phyloP scores from a whole-genome alignment of 177 flowering plant genomes.

The Telopea speciosissima region DNA sequence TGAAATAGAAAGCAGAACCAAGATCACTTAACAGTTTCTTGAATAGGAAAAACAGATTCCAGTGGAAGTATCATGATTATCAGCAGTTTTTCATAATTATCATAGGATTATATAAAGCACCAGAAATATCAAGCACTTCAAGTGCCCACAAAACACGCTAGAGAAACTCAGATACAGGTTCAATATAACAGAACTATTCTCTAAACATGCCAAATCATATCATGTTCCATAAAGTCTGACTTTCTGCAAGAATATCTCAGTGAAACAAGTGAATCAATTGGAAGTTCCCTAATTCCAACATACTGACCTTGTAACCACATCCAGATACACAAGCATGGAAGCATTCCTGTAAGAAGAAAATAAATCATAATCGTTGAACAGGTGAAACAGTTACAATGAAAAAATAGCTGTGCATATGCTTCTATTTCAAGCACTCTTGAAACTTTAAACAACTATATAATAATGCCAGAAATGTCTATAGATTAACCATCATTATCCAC shows the following conservation, averaged over 20 bases:
- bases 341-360: slow-evolving; percentile 54
- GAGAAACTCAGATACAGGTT: background rate
- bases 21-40: background rate
- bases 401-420: background rate
- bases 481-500: too few relatives aligned
- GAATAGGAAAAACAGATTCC: background rate
- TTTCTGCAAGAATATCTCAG: background rate
- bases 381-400: background rate
- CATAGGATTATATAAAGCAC: background rate
- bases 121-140: background rate
- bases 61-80: background rate
- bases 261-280: background rate
- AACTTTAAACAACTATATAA: background rate
- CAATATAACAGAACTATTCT: background rate
- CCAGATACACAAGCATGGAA: slow-evolving; percentile 84
- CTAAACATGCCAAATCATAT: background rate
- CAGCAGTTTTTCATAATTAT: too few relatives aligned
- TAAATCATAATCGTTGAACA: background rate
- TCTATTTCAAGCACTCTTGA: slow-evolving; percentile 1
- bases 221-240: background rate
- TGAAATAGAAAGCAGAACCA: background rate
- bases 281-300: background rate
- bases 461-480: background rate
- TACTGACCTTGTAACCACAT: slow-evolving; percentile 79
- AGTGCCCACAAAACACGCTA: background rate